Conservation (phyloP, 1,284 basidiomycete genomes). For the Rhizoctonia solani region DNA sequence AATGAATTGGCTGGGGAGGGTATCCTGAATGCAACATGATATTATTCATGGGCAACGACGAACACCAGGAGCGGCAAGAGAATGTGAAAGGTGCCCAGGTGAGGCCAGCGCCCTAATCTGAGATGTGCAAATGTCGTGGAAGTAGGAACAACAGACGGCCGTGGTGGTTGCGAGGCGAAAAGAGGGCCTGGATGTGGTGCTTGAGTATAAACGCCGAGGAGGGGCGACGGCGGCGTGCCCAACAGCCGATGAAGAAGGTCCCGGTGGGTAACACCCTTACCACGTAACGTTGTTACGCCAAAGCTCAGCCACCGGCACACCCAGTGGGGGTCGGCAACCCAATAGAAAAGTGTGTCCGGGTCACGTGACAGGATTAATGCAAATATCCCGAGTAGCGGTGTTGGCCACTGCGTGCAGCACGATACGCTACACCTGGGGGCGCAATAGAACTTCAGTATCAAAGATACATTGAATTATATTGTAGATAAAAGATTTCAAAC, state of each 20-base stretch:
- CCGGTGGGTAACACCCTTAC: not conserved
- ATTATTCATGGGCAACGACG: slow-evolving; percentile 13
- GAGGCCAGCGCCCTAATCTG: no score
- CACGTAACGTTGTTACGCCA: slow-evolving; percentile 2
- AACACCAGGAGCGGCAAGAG: not conserved
- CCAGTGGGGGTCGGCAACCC: no score
- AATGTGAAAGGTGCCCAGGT: not conserved
- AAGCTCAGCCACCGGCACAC: no score
- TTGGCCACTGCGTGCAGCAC: no score
- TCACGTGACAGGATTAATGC: no score
- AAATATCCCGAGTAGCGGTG: no score
- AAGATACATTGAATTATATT: no score
- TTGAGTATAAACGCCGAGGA: slow-evolving; percentile 10
- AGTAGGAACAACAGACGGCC: not conserved
- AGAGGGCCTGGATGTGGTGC: not conserved
- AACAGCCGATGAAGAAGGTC: slow-evolving; percentile 23
- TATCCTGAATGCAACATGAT: slow-evolving; percentile 23
- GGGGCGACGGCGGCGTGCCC: slow-evolving; percentile 32
- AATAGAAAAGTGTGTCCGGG: no score
- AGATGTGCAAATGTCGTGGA: no score
- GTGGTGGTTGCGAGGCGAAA: not conserved
- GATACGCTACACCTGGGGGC: no score
- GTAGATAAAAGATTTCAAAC: no score
- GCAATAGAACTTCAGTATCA: no score
- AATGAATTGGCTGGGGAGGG: slow-evolving; percentile 8